Percentiles rank a stretch among this genome's conserved stretches.
These are phyloP conservation scores for Acidiella bohemica DNA, from an alignment of 495 filamentous ascomycete species.

Conservation along the genomic window DNA sequence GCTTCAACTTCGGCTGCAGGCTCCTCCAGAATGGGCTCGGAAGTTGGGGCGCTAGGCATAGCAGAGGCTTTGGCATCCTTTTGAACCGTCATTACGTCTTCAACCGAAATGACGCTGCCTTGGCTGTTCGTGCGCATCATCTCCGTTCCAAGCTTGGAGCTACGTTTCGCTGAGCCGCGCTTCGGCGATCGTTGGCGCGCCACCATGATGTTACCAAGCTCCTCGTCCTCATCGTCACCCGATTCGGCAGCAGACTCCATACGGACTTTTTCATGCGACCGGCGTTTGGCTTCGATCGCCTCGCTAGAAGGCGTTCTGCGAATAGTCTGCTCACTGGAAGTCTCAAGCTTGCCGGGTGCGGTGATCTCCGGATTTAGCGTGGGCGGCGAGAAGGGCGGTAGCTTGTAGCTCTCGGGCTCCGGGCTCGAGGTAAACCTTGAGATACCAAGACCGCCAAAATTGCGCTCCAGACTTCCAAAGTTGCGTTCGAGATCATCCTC, in stretches of 20 bases:
- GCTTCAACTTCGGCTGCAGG: slow-evolving; percentile 16
- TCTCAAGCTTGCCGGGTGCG: slow-evolving; percentile 51
- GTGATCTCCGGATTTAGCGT: slow-evolving; percentile 46
- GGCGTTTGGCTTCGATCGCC: slow-evolving; percentile 60
- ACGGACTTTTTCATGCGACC: slow-evolving; percentile 60
- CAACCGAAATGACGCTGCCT: slow-evolving; percentile 55
- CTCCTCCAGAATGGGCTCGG: slow-evolving; percentile 20
- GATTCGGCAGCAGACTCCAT: slow-evolving; percentile 73
- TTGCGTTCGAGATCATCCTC: slow-evolving; percentile 51
- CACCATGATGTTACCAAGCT: slow-evolving; percentile 45
- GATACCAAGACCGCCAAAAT: slow-evolving; percentile 50
- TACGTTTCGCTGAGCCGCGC: slow-evolving; percentile 27
- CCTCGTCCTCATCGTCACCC: slow-evolving; percentile 92
- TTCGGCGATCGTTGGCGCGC: slow-evolving; percentile 45
- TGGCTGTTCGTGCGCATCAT: slow-evolving; percentile 94
- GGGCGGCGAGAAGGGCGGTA: slow-evolving; percentile 32
- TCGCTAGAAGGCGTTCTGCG: slow-evolving; percentile 65
- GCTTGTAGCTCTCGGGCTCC: slow-evolving; percentile 9
- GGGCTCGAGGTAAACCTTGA: slow-evolving; percentile 28
- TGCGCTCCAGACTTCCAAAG: no score
- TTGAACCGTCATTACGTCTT: slow-evolving; percentile 26
- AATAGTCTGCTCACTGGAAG: slow-evolving; percentile 28
- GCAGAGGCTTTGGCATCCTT: slow-evolving; percentile 14
- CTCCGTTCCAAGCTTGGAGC: slow-evolving; percentile 74
- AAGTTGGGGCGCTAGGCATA: slow-evolving; percentile 13